Base-by-base conservation (phyloP, 2,329 filamentous ascomycete species). In the Coniochaeta pulveracea region DNA sequence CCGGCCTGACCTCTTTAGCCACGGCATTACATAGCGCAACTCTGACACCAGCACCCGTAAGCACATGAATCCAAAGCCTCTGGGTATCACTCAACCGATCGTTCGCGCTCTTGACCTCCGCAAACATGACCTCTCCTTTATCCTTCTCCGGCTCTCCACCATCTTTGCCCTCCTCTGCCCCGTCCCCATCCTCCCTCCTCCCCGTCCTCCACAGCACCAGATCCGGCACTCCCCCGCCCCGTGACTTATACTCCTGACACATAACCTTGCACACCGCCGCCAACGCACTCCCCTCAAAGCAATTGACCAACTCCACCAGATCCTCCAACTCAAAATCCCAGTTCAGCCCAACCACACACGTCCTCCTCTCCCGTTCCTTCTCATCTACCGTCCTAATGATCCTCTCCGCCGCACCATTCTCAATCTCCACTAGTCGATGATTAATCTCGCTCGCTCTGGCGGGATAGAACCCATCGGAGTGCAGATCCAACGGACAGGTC, bases 11-110 rank as follows among this genome's bases (percentile, higher is more conserved):
- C 46, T 74, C 64, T 41, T 55, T 66, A 24, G 71, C 70, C 23
- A 72, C 56, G 10, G 72, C 74, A 51, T 76, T 72, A 49, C 72
- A 93, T 42, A 96, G 63, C 46, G 93, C 88, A 18, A 96, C 89
- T 44, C 69, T 73, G 24, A 96, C 71, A 3, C 91, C 89, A 2
- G 88, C 86, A 2, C 80, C 79, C 6, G 78, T 80, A 34, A 98
- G 66, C 6, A 95, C 85, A 63, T 96, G 85, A 47, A 96, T 94
- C 91, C 91, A 98, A 44, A 98, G 68, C 45, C 91, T 66, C 61
- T 98, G 91, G 12, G 88, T 93, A 62, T 98, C 91, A 56, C 89
- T 96, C 48, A 98, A 63, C 24, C 86, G 76, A 64, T 98, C 91
- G 56, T 94, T 95, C 52, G 77, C 79, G 44, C 77, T 84, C 62